A percentile compares a stretch with the other conserved stretches of the same genome.
phyloP scores from a whole-genome alignment of 129 eudicot genomes.

The Silybum marianum region DNA sequence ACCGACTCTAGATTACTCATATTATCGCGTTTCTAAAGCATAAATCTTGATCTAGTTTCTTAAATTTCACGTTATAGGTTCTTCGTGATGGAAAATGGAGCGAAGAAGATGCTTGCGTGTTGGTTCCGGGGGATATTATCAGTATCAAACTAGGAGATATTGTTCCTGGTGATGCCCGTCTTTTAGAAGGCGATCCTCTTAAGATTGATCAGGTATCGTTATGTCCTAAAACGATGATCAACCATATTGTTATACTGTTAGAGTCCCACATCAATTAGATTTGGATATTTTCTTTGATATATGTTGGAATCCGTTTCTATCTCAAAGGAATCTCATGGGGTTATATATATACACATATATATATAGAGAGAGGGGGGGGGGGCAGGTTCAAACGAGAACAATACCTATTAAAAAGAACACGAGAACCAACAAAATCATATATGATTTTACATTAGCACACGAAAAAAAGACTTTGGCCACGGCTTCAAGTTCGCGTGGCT shows the following conservation, averaged over 20 bases:
- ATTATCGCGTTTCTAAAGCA: neutral
- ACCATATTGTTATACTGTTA: neutral
- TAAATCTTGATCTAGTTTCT: neutral
- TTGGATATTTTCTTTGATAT: too few species aligned
- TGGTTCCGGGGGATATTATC: constrained; percentile 88
- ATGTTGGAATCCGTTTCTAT: neutral
- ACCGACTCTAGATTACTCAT: neutral
- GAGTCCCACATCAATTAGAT: neutral
- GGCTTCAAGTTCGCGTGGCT: too few species aligned
- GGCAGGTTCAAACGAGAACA: too few species aligned
- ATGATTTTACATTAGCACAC: too few species aligned
- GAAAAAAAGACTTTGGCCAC: too few species aligned
- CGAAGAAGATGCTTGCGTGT: constrained; percentile 69
- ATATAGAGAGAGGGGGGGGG: too few species aligned
- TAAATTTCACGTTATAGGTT: constrained; percentile 40
- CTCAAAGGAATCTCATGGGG: too few species aligned
- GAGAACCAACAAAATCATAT: too few species aligned
- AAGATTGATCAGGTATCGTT: constrained; percentile 80
- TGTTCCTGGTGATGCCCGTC: constrained; percentile 90
- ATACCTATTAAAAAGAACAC: too few species aligned
- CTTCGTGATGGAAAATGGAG: constrained; percentile 80
- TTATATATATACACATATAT: too few species aligned
- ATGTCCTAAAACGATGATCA: neutral
- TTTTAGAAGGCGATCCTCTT: constrained; percentile 81
- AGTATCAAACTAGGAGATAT: constrained; percentile 91